Base-by-base conservation (phyloP, 306 rosid genomes). In the Trifolium fragiferum region DNA sequence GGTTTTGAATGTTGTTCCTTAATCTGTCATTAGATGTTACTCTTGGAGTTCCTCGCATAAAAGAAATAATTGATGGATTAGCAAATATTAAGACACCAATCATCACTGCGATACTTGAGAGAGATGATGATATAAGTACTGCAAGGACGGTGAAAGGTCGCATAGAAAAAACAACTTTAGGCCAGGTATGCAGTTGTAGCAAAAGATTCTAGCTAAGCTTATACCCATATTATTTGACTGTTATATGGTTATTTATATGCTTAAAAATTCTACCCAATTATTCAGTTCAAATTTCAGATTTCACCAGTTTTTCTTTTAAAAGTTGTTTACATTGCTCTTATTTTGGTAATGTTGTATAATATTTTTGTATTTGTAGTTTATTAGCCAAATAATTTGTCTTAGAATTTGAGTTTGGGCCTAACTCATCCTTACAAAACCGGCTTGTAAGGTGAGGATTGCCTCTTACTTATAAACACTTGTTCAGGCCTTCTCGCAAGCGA, bases 11-110 rank as follows among this genome's bases (percentile, higher is more conserved):
- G 79, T 76, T 68, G 66, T 85, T 78, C 85, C 85, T 85, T 88
- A 77, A 91, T 79, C 76, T 66, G 15, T 69, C 75, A 14, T 73
- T 87, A 93, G 98, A 93, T 35, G 84, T 91, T 73, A 93, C 97
- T 18, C 97, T 85, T 68, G 98, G 97, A 77, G 97, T 93, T 82
- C 97, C 98, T 69, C 97, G 98, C 66, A 88, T 93, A 77, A 93
- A 88, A 83, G 98, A 93, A 86, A 93, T 93, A 66, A 93, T 93
- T 44, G 85, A 91, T 78, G 98, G 88, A 46, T 81, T 90, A 78
- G 78, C 83, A 76, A 91, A 49, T 49, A 93, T 93, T 61, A 88
- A 90, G 58, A 93, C 98, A 6, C 97, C 98, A 3, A 91, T 93
- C 65, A 87, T 93, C 78, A 91, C 94, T 75, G 92, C 98, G 64